phyloP scores from a whole-genome alignment of 805 yeast genomes.

The Saccharomycopsis selenospora region DNA sequence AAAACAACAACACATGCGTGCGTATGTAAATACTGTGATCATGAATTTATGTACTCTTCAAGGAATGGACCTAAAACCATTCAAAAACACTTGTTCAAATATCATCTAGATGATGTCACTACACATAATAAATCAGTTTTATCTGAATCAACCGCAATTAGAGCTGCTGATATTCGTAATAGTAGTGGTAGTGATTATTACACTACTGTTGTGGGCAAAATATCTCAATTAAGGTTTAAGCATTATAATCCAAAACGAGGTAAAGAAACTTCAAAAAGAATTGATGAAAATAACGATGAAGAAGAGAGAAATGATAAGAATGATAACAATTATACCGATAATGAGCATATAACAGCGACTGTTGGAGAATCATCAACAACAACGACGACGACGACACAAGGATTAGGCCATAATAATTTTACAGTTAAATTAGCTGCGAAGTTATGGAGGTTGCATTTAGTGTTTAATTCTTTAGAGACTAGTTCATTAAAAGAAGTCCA shows the following conservation, averaged over 20 bases:
- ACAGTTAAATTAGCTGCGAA: constrained; percentile 14
- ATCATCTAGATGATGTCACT: constrained; percentile 6
- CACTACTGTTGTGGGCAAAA: no score
- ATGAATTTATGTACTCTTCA: constrained; percentile 16
- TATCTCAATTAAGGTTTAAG: neutral
- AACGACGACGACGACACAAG: no score
- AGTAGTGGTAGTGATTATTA: neutral
- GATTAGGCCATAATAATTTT: neutral
- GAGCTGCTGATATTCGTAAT: neutral
- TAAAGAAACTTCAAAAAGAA: neutral
- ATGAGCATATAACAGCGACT: constrained; percentile 1
- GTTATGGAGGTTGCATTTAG: constrained; percentile 17
- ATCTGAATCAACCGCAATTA: neutral
- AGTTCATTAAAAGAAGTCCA: neutral
- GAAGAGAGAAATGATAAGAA: neutral
- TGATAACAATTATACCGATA: neutral
- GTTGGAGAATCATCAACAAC: constrained; percentile 15
- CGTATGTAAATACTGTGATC: constrained; percentile 18
- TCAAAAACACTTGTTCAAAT: constrained; percentile 12
- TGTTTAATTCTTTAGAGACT: constrained; percentile 6
- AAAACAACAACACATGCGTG: constrained; percentile 13
- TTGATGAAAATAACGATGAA: neutral
- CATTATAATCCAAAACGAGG: neutral
- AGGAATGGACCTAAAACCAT: constrained; percentile 21
- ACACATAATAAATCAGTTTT: neutral